Evolutionary conservation across 2,329 filamentous ascomycete genomes (phyloP), one percentile per base, ranked within the genome.

Genomic region (Coniochaeta sp.): DNA sequence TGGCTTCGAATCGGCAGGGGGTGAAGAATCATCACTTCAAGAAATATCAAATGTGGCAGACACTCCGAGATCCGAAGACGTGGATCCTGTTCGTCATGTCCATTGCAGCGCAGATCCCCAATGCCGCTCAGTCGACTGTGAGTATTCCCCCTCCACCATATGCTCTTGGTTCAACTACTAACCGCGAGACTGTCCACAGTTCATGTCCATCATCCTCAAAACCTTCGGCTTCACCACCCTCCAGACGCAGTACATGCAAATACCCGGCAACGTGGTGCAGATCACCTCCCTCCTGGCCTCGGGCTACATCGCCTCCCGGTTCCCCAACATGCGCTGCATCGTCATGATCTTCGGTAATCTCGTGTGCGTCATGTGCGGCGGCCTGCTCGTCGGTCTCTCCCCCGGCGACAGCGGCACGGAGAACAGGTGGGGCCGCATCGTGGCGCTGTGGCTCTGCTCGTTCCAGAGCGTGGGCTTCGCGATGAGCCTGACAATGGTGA

Each of bases 191-290:
- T n/a, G n/a, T n/a, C n/a, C n/a, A n/a, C 22, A 78, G 56, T 68
- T 60, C 60, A 62, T 57, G 48, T 63, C 53, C 48, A 58, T 68
- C 52, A 65, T 69, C 50, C 57, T 68, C 48, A 62, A 63, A 40
- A 64, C 60, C 1, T 63, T 69, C 49, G 66, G 65, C 7, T 63
- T 62, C 49, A 57, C 55, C 22, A 57, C 61, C 1, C 57, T 67
- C 22, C 56, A 58, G 53, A 62, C 56, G 9, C 55, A 57, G 53
- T 57, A 57, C 55, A 58, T 83, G 9, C 78, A 82, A 55, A 83
- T 84, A 50, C 79, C 80, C 0, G 79, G 78, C 14, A 79, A 78
- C 18, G 78, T 74, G 0, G 71, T 83, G 0, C 77, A 82, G 54
- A 80, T 82, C 57, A 57, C 79, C 1, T 73, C 77, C 0, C 66